Evolutionary conservation across 768 basidiomycete species (phyloP).

Genomic region (Tulasnella sp.): DNA sequence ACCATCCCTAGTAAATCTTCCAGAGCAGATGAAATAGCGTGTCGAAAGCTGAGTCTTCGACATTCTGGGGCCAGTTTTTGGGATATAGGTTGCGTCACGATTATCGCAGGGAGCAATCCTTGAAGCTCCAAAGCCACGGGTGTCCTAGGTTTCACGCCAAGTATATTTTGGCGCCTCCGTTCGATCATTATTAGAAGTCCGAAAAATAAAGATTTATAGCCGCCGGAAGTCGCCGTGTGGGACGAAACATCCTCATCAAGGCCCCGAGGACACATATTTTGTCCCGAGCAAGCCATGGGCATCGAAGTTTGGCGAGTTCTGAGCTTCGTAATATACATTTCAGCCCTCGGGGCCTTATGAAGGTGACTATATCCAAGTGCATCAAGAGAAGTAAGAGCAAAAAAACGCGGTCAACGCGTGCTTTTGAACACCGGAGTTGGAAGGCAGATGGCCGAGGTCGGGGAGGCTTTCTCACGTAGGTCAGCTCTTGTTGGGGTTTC

Average conservation of each 20-base stretch:
- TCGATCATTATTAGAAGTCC: neutral
- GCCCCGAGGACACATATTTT: neutral
- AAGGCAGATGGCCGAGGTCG: neutral
- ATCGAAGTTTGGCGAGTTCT: neutral
- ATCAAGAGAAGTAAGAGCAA: neutral
- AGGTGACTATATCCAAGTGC: neutral
- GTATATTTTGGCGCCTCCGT: neutral
- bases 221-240: neutral
- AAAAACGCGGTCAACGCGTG: neutral
- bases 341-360: neutral
- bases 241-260: neutral
- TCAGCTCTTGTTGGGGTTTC: neutral
- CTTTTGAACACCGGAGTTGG: neutral
- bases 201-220: neutral
- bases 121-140: neutral
- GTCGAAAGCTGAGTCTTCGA: neutral
- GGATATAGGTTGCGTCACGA: neutral
- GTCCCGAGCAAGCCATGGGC: neutral
- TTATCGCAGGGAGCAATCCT: neutral
- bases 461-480: neutral
- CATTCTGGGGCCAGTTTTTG: neutral
- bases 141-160: neutral
- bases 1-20: too few relatives aligned
- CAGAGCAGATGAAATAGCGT: too few relatives aligned
- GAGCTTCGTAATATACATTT: neutral